Evolutionary conservation across 2,329 filamentous ascomycete genomes (phyloP).

Genomic region (Emergomyces pasteurianus): DNA sequence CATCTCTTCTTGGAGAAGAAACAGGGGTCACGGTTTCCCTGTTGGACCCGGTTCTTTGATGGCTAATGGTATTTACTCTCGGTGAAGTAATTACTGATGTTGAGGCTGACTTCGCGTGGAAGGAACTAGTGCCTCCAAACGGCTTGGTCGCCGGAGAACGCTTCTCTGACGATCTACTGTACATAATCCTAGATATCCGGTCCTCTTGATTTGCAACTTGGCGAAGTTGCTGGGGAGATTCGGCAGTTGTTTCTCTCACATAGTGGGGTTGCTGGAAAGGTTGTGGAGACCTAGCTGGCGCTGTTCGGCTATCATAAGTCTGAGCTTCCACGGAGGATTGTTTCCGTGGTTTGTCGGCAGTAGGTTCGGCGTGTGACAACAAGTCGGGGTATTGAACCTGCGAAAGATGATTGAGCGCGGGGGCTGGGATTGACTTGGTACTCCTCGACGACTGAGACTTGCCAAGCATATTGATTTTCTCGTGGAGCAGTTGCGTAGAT

Average conservation of each 20-base stretch:
- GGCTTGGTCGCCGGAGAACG: constrained; percentile 10
- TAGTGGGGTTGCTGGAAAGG: constrained; percentile 1
- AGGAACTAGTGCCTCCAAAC: constrained; percentile 20
- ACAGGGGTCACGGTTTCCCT: constrained; percentile 45
- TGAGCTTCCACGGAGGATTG: neutral
- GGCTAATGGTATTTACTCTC: constrained; percentile 24
- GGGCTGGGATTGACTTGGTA: constrained; percentile 34
- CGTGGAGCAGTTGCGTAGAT: constrained; percentile 85
- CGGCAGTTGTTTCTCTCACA: neutral
- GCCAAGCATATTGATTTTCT: constrained; percentile 71
- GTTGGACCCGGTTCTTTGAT: constrained; percentile 50
- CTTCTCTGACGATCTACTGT: constrained; percentile 8
- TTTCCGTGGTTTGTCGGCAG: constrained; percentile 3
- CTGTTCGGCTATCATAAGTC: neutral
- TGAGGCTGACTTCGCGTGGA: constrained; percentile 53
- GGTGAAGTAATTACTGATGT: constrained; percentile 47
- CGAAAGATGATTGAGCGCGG: constrained; percentile 16
- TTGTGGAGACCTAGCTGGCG: constrained; percentile 5
- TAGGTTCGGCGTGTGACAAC: constrained; percentile 15
- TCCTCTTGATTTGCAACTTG: neutral
- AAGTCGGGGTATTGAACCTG: constrained; percentile 28
- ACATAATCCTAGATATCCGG: constrained; percentile 3
- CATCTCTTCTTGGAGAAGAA: constrained; percentile 47
- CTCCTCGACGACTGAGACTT: constrained; percentile 39
- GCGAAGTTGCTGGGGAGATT: neutral